A percentile compares a stretch with the other conserved stretches of the same genome.
Evolutionary conservation across 371 early-diverging fungal genomes (phyloP).

Genomic region (Apophysomyces sp.): DNA sequence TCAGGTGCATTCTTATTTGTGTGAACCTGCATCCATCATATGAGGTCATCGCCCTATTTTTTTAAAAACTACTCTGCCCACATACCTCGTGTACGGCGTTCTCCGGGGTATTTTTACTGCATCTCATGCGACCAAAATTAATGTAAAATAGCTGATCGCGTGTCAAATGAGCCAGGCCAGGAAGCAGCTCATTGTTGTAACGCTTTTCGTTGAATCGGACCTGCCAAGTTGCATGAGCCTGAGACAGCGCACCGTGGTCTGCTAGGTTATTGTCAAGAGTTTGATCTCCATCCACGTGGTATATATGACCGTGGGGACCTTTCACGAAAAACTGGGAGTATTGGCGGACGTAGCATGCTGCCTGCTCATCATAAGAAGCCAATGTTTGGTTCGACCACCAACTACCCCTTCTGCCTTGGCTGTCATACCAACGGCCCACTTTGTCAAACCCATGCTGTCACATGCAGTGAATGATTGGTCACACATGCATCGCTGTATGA

Average conservation of each 20-base stretch:
- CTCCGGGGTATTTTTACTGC: constrained; percentile 48
- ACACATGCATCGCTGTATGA: background rate
- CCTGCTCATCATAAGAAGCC: constrained; percentile 46
- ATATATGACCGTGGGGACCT: constrained; percentile 39
- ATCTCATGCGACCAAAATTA: constrained; percentile 57
- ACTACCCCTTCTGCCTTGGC: constrained; percentile 33
- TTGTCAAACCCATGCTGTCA: constrained; percentile 56
- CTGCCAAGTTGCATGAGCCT: constrained; percentile 45
- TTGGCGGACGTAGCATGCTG: constrained; percentile 63
- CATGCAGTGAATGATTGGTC: background rate
- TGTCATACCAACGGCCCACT: constrained; percentile 55
- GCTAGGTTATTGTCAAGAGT: constrained; percentile 76
- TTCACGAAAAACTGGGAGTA: constrained; percentile 52
- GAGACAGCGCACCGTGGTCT: constrained; percentile 61
- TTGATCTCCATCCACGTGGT: constrained; percentile 54
- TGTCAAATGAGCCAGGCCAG: constrained; percentile 48
- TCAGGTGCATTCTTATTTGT: constrained; percentile 58
- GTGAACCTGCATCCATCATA: constrained; percentile 26
- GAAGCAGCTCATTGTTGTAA: constrained; percentile 21
- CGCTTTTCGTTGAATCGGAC: constrained; percentile 10
- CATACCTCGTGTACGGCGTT: constrained; percentile 43
- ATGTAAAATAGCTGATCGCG: constrained; percentile 62
- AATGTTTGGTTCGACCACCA: constrained; percentile 68
- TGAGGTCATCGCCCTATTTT: background rate
- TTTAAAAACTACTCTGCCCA: too few species aligned